A percentile compares a stretch with the other conserved stretches of the same genome.
These are phyloP conservation scores for Clonostachys rosea DNA, from an alignment of 2,329 filamentous ascomycete genomes.

Conservation along the genomic window DNA sequence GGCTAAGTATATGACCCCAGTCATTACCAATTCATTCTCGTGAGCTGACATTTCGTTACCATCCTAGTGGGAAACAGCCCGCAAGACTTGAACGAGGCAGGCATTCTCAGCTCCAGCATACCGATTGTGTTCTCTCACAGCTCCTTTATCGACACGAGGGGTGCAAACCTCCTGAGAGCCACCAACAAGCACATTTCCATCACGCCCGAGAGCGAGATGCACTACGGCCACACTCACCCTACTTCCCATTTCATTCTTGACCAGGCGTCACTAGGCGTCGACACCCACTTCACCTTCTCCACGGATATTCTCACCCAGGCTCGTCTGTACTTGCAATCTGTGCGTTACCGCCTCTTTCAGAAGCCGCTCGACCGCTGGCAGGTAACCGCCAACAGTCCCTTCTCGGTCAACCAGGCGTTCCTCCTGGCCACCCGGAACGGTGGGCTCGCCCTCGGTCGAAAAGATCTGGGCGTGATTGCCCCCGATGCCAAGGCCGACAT, in stretches of 20 bases:
- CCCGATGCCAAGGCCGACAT: conserved; percentile 50
- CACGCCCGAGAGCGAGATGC: conserved; percentile 55
- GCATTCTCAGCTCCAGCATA: conserved; percentile 33
- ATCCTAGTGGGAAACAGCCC: conserved; percentile 24
- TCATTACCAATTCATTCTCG: too few relatives aligned
- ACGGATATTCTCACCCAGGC: conserved; percentile 44
- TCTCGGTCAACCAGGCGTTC: conserved; percentile 51
- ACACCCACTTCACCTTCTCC: conserved; percentile 48
- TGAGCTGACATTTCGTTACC: too few relatives aligned
- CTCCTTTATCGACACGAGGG: conserved; percentile 31
- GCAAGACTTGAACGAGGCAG: conserved; percentile 24
- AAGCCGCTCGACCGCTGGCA: conserved; percentile 29
- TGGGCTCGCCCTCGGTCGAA: conserved; percentile 41
- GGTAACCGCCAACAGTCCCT: conserved; percentile 40
- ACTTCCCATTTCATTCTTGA: conserved; percentile 37
- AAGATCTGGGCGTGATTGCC: conserved; percentile 43
- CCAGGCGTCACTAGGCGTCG: conserved; percentile 46
- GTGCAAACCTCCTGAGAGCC: conserved; percentile 34
- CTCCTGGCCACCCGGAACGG: conserved; percentile 47
- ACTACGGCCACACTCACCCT: conserved; percentile 49
- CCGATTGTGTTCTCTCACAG: conserved; percentile 50
- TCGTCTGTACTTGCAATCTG: conserved; percentile 44
- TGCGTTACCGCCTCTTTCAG: conserved; percentile 17
- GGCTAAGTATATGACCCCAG: conserved; percentile 9
- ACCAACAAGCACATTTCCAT: conserved; percentile 50